phyloP scores from a whole-genome alignment of 805 yeast species.

The Metschnikowia lochheadii region DNA sequence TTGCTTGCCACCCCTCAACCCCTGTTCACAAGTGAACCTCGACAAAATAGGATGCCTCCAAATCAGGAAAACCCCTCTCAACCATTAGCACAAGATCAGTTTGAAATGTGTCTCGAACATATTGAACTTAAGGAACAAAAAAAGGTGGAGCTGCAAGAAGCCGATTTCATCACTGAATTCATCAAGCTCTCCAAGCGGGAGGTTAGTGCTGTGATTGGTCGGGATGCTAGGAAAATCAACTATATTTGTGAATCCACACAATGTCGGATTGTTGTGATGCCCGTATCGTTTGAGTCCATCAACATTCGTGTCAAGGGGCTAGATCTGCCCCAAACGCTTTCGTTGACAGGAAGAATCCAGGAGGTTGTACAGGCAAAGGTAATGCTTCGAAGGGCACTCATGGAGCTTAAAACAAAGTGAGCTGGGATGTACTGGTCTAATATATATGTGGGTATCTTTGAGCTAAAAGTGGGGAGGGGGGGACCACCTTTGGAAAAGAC shows the following conservation, averaged over 20 bases:
- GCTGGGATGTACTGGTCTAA: neutral
- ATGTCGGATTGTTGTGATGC: slow-evolving; percentile 13
- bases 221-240: slow-evolving; percentile 8
- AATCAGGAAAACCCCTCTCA: neutral
- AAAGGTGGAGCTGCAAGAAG: neutral
- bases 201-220: slow-evolving; percentile 13
- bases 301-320: slow-evolving; percentile 7
- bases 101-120: neutral
- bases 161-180: slow-evolving; percentile 9
- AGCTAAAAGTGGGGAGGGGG: neutral
- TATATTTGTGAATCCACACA: slow-evolving; percentile 9
- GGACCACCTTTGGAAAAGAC: neutral
- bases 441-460: too few species aligned
- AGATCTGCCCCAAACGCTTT: slow-evolving; percentile 12
- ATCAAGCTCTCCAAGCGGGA: slow-evolving; percentile 12
- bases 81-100: neutral
- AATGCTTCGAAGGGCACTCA: slow-evolving; percentile 12
- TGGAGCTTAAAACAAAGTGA: slow-evolving; percentile 2
- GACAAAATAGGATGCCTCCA: neutral
- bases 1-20: neutral
- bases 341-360: slow-evolving; percentile 12
- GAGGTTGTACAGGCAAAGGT: slow-evolving; percentile 12
- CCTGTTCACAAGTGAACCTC: neutral
- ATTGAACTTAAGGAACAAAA: neutral
- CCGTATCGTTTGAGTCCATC: slow-evolving; percentile 12